Evolutionary conservation across 108 stramenopile species (phyloP), one percentile per base, ranked within the genome.

Genomic region (Phaeodactylum tricornutum): DNA sequence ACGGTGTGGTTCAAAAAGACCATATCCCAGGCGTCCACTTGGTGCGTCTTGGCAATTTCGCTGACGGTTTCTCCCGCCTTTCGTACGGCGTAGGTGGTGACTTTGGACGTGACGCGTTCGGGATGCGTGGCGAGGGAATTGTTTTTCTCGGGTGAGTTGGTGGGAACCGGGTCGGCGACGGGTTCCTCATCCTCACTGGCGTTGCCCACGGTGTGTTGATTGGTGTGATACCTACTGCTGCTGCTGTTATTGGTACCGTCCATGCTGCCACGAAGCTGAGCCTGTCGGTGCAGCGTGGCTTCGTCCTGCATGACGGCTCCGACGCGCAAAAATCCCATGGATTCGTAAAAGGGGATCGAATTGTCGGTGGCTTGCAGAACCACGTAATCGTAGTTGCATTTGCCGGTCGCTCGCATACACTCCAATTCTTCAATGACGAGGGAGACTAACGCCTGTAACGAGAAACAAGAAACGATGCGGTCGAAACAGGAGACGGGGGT

Each of bases 331-430:
- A 94, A 94, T 0, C 89, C 93, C 44, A 84, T 61, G 2, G 72
- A 70, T 62, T 94, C 93, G 47, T 94, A 94, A 57, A 94, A 94
- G 12, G 81, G 70, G 43, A 94, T 80, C 3, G 87, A 84, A 42
- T 87, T 88, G 20, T 90, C 81, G 6, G 93, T 94, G 15, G 93
- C 88, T 57, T 91, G 89, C 47, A 94, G 47, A 2, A 81, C 82
- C 7, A 87, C 52, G 59, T 83, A 94, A 47, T 94, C 82, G 59
- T 91, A 94, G 34, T 90, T 83, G 33, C 62, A 66, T 37, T 59
- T 36, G 0, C 61, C 55, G 6, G 69, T 61, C 26, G 82, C 57
- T 28, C 57, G 66, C 47, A 72, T 52, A 27, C 71, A 44, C 54
- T 88, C 87, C 8, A 94, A 58, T 47, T 75, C 71, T 42, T 94